Evolutionary conservation across 2,329 filamentous ascomycete genomes (phyloP).

Genomic region (Eutypa lata): DNA sequence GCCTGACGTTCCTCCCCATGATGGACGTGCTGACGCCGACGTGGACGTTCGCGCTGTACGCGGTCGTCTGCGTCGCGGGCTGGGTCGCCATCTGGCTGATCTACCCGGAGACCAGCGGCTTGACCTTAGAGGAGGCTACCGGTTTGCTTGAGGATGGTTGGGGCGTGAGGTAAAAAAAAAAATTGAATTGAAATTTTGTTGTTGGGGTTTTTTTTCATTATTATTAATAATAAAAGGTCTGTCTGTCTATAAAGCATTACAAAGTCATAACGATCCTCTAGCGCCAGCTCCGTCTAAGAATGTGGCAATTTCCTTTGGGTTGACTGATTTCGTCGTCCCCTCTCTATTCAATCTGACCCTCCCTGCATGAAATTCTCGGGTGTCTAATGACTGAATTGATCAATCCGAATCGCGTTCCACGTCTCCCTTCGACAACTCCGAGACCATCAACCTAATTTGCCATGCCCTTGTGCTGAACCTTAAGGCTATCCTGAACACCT

Average conservation of each 20-base stretch:
- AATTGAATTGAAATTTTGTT: no score
- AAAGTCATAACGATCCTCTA: no score
- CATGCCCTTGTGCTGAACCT: not conserved
- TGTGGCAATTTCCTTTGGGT: no score
- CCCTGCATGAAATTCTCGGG: no score
- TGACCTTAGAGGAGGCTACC: constrained; percentile 78
- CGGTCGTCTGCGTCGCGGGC: constrained; percentile 63
- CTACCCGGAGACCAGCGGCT: constrained; percentile 83
- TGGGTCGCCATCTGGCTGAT: constrained; percentile 68
- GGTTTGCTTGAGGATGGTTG: constrained; percentile 68
- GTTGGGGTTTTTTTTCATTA: no score
- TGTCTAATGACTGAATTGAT: no score
- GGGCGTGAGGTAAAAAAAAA: constrained; percentile 49
- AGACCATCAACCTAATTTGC: not conserved
- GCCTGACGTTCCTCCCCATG: constrained; percentile 82
- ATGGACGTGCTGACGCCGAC: constrained; percentile 72
- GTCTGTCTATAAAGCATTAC: no score
- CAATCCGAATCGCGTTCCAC: not conserved
- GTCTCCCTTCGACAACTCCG: not conserved
- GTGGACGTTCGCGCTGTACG: constrained; percentile 82
- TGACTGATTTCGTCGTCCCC: not conserved
- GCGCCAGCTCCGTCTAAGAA: no score
- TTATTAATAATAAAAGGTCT: no score
- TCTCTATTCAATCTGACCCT: not conserved
- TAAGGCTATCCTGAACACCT: not conserved